Evolutionary conservation across 2,329 filamentous ascomycete species (phyloP), one percentile per base, ranked within the genome.

Genomic region (Onygenales sp.): DNA sequence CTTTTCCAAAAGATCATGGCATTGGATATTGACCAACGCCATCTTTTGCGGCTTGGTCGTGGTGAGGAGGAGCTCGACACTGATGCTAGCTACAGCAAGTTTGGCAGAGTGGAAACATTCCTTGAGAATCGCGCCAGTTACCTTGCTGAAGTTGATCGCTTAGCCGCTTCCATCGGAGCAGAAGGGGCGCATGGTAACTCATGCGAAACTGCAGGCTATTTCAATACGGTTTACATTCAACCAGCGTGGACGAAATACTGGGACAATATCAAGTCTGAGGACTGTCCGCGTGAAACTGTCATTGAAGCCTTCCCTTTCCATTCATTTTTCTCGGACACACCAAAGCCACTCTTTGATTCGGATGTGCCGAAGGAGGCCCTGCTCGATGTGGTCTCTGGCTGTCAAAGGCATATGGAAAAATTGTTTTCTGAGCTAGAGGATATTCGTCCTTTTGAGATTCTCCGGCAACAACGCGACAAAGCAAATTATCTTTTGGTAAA

Each of bases 1-100:
- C 78, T 98, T 1, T 98, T 98, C 73, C 88, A 94, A 63, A 98
- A 98, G 74, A 98, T 98, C 57, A 86, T 92, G n/a, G 87, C 87
- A 5, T 77, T 98, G 32, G 90, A 97, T 63, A 97, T 98, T 60
- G 94, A 98, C 64, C 87, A 94, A 70, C 84, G 93, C 41, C 93
- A 98, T 75, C 78, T 98, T 55, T 78, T 98, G 51, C 86, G 93
- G 55, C 78, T 98, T 38, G 93, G 93, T 38, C 93, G 95, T 67
- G 93, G 93, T 42, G 94, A 98, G 68, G 93, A 96, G 65, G 93
- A 97, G 54, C 78, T 97, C 5, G 86, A 89, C 55, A 90, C 88
- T 0, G 86, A 93, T 62, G 82, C 81, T 14, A 95, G 82, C 68
- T 97, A 95, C 69, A 91, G 89, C 77, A 98, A 97, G 70, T 84